These are phyloP conservation scores for Termitomyces eurrhizus DNA, from an alignment of 768 basidiomycete species.

Conservation along the genomic window DNA sequence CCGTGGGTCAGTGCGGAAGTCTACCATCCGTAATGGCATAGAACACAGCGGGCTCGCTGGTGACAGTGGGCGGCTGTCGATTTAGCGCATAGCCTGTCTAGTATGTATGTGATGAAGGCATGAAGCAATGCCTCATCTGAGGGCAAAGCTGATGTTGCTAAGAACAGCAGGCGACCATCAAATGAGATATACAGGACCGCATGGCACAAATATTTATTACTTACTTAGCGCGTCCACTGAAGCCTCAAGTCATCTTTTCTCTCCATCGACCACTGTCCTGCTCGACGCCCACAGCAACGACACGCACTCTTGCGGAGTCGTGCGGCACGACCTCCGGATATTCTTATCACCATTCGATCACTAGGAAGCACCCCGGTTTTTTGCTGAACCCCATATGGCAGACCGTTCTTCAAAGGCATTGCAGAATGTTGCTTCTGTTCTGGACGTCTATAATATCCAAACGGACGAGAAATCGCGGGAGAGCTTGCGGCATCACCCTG, in stretches of 20 bases:
- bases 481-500: constrained; percentile 5
- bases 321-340: constrained; percentile 4
- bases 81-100: too few species aligned
- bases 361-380: background rate
- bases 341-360: constrained; percentile 11
- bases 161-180: too few species aligned
- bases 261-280: background rate
- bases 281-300: background rate
- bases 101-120: background rate
- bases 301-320: background rate
- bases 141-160: too few species aligned
- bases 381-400: too few species aligned
- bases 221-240: background rate
- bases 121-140: background rate
- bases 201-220: background rate
- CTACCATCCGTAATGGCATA: background rate
- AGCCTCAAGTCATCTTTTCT: background rate
- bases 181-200: background rate
- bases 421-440: too few species aligned
- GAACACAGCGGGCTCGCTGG: too few species aligned
- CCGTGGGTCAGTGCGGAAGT: background rate
- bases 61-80: too few species aligned
- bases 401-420: too few species aligned
- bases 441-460: background rate
- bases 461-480: constrained; percentile 6